Percentiles rank a stretch among this genome's conserved stretches.
Evolutionary conservation across 2,329 filamentous ascomycete genomes (phyloP).

Genomic region (Neofusicoccum laricinum): DNA sequence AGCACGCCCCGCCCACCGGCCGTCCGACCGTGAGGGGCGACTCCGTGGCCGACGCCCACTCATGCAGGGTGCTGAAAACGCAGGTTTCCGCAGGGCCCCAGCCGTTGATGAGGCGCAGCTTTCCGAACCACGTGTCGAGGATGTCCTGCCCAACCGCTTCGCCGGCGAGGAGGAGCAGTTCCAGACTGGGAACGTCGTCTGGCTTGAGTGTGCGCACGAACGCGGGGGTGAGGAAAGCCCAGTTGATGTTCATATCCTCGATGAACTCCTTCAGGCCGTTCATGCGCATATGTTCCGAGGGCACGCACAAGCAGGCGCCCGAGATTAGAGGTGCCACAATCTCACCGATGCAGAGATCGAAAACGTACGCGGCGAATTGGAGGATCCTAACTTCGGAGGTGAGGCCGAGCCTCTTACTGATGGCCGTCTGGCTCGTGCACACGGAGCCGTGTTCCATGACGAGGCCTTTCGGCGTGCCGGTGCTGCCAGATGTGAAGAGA

Average conservation of each 20-base stretch:
- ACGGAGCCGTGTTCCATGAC: conserved; percentile 28
- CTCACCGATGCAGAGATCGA: conserved; percentile 34
- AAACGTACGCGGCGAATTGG: conserved; percentile 22
- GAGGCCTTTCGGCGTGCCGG: conserved; percentile 31
- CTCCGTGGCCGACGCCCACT: not conserved
- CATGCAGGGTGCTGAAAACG: conserved; percentile 19
- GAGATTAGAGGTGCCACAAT: conserved; percentile 31
- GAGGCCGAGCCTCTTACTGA: not conserved
- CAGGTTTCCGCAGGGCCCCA: not conserved
- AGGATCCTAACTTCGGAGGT: conserved; percentile 15
- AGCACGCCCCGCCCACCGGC: not conserved
- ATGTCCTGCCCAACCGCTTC: conserved; percentile 25
- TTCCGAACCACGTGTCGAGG: conserved; percentile 19
- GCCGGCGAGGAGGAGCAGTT: conserved; percentile 28
- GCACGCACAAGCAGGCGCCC: conserved; percentile 40
- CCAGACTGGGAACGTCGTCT: conserved; percentile 37
- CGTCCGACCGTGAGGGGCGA: not conserved
- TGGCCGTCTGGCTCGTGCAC: conserved; percentile 24
- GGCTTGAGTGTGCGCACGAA: conserved; percentile 36
- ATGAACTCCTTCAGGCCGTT: conserved; percentile 37
- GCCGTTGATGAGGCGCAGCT: not conserved
- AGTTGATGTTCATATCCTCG: conserved; percentile 16
- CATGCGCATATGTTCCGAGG: conserved; percentile 46
- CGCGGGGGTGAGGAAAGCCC: conserved; percentile 36
- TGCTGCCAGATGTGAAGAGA: conserved; percentile 36